Base-by-base conservation (phyloP, 2,329 filamentous ascomycete species). In the Cordyceps militaris region DNA sequence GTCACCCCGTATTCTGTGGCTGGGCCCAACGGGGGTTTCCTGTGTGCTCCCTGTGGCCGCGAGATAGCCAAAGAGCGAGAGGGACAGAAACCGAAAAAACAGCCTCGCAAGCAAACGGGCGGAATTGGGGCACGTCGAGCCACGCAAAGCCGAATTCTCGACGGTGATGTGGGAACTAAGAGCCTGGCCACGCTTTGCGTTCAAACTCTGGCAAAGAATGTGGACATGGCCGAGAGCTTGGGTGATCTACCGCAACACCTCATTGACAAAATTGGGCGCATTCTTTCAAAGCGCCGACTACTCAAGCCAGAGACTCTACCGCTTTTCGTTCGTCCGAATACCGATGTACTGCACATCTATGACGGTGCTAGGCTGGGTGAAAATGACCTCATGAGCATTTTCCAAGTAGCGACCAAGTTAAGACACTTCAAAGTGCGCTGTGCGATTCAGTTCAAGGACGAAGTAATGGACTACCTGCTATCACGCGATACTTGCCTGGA, bases 391-490 rank as follows among this genome's bases (percentile, higher is more conserved):
- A 81, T 89, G 49, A 82, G 86, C 62, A 89, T 96, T 43, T 91
- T 97, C 61, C 87, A 91, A 53, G 79, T 84, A 3, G 85, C 88
- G 58, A 84, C 89, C 0, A 78, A 78, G 6, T 75, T 96, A 56
- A 83, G 83, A 64, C 80, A 80, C 44, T 78, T 97, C 58, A 88
- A 91, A 62, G 75, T 96, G 11, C 85, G 88, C 50, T 93, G 92
- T 66, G 90, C 87, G n/a, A 89, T 94, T 51, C 92, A 96, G 67
- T 87, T 97, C 77, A 96, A 96, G 71, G 88, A 97, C 66, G 78
- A 79, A 40, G 88, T 91, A 43, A 80, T 97, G 71, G 83, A 90
- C 54, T 96, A 93, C 69, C 81, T 97, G 66, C 76, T 89, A 21
- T 84, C 85, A 57, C 88, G 89, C 49, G 80, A 88, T 51, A 81